These are phyloP conservation scores for Ascoidea asiatica DNA, from an alignment of 805 yeast genomes.

Conservation along the genomic window DNA sequence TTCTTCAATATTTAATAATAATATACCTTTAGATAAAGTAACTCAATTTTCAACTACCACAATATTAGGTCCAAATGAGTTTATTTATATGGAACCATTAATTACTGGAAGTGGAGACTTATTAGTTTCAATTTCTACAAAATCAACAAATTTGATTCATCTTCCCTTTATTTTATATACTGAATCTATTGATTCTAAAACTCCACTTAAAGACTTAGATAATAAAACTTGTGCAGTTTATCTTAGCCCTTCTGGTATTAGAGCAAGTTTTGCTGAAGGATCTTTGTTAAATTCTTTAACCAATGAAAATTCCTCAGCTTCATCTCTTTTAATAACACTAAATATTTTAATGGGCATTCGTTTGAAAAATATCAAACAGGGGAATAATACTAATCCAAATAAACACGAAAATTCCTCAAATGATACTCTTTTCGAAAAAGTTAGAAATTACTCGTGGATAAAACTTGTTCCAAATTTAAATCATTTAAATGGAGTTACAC, in stretches of 20 bases:
- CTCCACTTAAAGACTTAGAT: conserved; percentile 12
- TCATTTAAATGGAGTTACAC: conserved; percentile 57
- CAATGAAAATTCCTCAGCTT: conserved; percentile 6
- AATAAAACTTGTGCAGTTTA: conserved; percentile 27
- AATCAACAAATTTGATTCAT: conserved; percentile 19
- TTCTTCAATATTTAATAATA: conserved; percentile 12
- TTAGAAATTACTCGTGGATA: conserved; percentile 56
- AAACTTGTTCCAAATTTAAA: conserved; percentile 53
- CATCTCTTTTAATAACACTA: conserved; percentile 6
- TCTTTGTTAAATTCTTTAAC: conserved; percentile 22
- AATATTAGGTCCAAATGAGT: conserved; percentile 12
- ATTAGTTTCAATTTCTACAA: conserved; percentile 20
- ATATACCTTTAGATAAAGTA: background rate
- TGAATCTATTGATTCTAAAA: conserved; percentile 11
- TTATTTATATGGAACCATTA: conserved; percentile 33
- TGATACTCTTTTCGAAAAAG: conserved; percentile 14
- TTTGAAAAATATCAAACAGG: conserved; percentile 3
- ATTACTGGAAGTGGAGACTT: conserved; percentile 32
- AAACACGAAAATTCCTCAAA: background rate
- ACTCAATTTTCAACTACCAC: background rate
- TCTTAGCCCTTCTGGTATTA: conserved; percentile 42
- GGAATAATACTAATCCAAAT: background rate
- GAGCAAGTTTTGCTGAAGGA: conserved; percentile 27
- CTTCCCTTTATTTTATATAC: conserved; percentile 14
- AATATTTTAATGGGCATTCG: conserved; percentile 9